phyloP scores from a whole-genome alignment of 768 basidiomycete species.

The Panaeolus cyanescens region DNA sequence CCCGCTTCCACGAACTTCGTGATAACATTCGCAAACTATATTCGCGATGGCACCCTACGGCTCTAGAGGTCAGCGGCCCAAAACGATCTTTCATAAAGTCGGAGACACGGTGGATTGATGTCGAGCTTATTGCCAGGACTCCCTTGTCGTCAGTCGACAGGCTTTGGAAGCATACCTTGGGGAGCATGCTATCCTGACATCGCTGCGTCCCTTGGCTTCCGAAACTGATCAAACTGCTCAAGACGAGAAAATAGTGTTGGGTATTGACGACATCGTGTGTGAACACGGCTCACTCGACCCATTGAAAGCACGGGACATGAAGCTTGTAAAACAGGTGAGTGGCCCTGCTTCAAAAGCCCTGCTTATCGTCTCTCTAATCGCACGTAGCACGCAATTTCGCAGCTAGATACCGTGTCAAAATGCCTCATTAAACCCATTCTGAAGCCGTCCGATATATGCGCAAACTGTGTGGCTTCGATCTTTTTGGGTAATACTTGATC shows the following conservation, averaged over 20 bases:
- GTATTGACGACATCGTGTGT: slow-evolving; percentile 56
- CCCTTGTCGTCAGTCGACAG: slow-evolving; percentile 59
- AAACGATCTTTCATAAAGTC: not conserved
- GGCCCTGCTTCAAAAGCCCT: not conserved
- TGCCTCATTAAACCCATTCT: slow-evolving; percentile 52
- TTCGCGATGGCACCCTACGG: slow-evolving; percentile 55
- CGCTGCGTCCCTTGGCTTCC: not conserved
- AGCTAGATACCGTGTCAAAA: slow-evolving; percentile 33
- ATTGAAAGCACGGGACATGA: slow-evolving; percentile 59
- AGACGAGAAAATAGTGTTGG: slow-evolving; percentile 21
- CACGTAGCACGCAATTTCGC: not conserved
- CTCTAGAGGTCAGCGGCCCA: slow-evolving; percentile 42
- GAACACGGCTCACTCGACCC: slow-evolving; percentile 66
- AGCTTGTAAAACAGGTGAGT: slow-evolving; percentile 60
- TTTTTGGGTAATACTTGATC: slow-evolving; percentile 53
- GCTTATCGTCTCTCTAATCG: not conserved
- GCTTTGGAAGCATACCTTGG: slow-evolving; percentile 63
- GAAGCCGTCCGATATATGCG: slow-evolving; percentile 56
- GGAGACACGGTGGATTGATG: not conserved
- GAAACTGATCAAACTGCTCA: not conserved
- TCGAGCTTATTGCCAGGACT: slow-evolving; percentile 36
- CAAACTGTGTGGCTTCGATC: slow-evolving; percentile 51
- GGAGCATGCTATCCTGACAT: not conserved
- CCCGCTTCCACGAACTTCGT: slow-evolving; percentile 51
- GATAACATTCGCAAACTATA: slow-evolving; percentile 62